Percentiles rank a stretch among this genome's conserved stretches.
Evolutionary conservation across 805 yeast genomes (phyloP).

Genomic region (Clavispora asparagi): DNA sequence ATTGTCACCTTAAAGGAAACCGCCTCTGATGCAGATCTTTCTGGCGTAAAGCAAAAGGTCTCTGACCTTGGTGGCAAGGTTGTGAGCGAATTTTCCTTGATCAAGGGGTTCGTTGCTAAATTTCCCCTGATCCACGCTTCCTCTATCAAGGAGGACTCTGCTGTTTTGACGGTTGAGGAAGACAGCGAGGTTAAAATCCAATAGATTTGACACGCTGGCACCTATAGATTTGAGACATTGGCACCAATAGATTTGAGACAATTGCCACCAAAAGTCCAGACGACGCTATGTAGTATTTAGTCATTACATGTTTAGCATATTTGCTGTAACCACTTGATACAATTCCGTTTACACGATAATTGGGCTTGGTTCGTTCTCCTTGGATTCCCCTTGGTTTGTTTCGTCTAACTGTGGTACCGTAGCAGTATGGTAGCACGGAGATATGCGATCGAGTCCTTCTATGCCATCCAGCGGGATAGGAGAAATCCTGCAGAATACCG

Average conservation of each 20-base stretch:
- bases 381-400: no score
- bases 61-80: constrained; percentile 54
- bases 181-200: constrained; percentile 59
- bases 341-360: no score
- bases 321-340: no score
- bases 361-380: no score
- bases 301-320: not conserved
- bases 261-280: not conserved
- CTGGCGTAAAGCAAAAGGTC: constrained; percentile 43
- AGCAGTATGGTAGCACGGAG: no score
- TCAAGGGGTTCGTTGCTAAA: constrained; percentile 62
- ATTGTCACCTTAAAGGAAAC: constrained; percentile 45
- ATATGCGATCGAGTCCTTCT: no score
- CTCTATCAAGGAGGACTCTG: constrained; percentile 43
- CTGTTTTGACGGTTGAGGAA: constrained; percentile 58
- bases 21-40: constrained; percentile 35
- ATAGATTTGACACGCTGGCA: not conserved
- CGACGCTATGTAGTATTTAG: not conserved
- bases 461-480: not conserved
- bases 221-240: no score
- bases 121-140: constrained; percentile 50
- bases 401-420: no score
- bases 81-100: constrained; percentile 55
- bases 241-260: not conserved
- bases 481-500: not conserved